Conservation (phyloP, 78 protist genomes). For the Diacronema lutheri region DNA sequence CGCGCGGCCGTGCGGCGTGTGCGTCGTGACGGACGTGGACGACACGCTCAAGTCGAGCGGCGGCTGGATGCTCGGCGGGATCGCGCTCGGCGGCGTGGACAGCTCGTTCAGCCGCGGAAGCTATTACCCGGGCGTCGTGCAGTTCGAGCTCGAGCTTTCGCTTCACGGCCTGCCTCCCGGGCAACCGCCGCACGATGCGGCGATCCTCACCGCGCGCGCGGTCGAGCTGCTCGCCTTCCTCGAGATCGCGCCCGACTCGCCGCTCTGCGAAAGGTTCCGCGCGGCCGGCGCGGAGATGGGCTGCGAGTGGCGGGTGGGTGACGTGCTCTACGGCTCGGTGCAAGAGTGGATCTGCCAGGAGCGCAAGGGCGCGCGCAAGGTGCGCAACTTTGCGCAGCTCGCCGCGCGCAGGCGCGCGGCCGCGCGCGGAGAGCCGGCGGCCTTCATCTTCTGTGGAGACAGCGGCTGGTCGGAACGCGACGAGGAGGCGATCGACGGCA, state of each 20-base stretch:
- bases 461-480: background rate
- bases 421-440: background rate
- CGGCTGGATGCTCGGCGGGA: background rate
- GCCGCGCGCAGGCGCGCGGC: background rate
- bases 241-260: background rate
- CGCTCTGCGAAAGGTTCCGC: background rate
- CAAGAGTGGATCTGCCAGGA: constrained; percentile 16
- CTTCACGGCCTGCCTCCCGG: background rate
- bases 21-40: constrained; percentile 21
- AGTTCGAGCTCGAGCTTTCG: background rate
- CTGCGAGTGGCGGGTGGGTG: background rate
- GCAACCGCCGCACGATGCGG: background rate
- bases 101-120: background rate
- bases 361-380: background rate
- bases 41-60: constrained; percentile 29
- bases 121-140: constrained; percentile 21
- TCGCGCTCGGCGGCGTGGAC: constrained; percentile 26
- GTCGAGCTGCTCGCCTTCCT: background rate
- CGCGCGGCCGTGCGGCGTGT: too few species aligned
- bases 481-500: background rate
- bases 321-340: constrained; percentile 17
- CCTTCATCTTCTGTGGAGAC: constrained; percentile 4
- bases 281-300: background rate
- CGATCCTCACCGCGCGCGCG: constrained; percentile 22
- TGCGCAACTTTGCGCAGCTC: background rate